Evolutionary conservation across 2,329 filamentous ascomycete genomes (phyloP).

Genomic region (Pseudopyrenochaeta lycopersici): DNA sequence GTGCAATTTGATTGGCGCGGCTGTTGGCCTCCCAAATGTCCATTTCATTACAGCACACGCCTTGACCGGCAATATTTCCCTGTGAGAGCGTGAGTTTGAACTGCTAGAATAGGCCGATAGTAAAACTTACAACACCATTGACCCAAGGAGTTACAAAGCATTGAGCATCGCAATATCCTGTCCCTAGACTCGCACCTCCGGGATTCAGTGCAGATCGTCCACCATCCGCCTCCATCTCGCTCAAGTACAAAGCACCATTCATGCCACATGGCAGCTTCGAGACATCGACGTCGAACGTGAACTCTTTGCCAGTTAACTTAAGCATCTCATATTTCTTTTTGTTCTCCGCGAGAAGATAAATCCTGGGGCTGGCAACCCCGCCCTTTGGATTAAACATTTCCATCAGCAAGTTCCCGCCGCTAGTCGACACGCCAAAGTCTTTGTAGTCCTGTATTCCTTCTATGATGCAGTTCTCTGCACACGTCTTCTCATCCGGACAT

Average conservation of each 20-base stretch:
- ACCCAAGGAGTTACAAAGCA: slow-evolving; percentile 57
- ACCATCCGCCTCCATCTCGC: slow-evolving; percentile 50
- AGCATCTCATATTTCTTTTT: slow-evolving; percentile 72
- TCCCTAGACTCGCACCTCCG: slow-evolving; percentile 68
- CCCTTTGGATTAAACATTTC: slow-evolving; percentile 50
- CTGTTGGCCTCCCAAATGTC: slow-evolving; percentile 66
- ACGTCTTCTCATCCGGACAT: slow-evolving; percentile 60
- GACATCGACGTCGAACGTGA: slow-evolving; percentile 75
- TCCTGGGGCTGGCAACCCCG: slow-evolving; percentile 58
- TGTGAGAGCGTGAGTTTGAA: slow-evolving; percentile 47
- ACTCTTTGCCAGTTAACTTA: slow-evolving; percentile 71
- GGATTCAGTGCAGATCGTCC: slow-evolving; percentile 46
- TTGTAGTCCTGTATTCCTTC: slow-evolving; percentile 64
- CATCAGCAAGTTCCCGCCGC: slow-evolving; percentile 59
- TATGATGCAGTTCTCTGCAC: slow-evolving; percentile 65
- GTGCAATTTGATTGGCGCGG: slow-evolving; percentile 56
- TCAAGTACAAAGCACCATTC: slow-evolving; percentile 52
- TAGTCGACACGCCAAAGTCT: slow-evolving; percentile 63
- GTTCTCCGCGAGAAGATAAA: slow-evolving; percentile 69
- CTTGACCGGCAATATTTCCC: slow-evolving; percentile 55
- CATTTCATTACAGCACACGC: slow-evolving; percentile 64
- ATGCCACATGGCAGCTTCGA: slow-evolving; percentile 54
- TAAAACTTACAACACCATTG: slow-evolving; percentile 45
- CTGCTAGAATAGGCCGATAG: slow-evolving; percentile 23
- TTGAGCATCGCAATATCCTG: slow-evolving; percentile 62